A percentile compares a stretch with the other conserved stretches of the same genome.
Evolutionary conservation across 116 monocot species (phyloP).

Genomic region (Papilionanthe hybrid): DNA sequence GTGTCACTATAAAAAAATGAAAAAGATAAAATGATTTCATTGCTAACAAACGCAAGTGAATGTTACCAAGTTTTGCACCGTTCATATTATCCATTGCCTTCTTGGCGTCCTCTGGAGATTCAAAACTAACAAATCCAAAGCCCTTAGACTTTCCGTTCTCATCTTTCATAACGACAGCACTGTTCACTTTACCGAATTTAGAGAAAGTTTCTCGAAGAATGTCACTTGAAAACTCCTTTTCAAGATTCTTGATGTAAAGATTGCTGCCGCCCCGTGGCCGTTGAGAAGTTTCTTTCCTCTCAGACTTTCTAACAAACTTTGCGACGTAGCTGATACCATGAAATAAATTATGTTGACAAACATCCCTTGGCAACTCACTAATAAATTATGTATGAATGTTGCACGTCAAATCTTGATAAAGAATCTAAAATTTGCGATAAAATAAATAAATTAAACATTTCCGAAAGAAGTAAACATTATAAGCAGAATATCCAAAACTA

Average conservation of each 20-base stretch:
- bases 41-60: background rate
- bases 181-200: constrained; percentile 36
- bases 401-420: background rate
- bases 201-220: constrained; percentile 40
- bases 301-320: constrained; percentile 39
- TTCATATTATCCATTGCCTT: constrained; percentile 46
- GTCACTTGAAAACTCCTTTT: constrained; percentile 29
- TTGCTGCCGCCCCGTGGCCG: constrained; percentile 23
- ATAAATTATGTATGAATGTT: too few relatives aligned
- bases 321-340: constrained; percentile 36
- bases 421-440: background rate
- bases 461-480: background rate
- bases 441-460: background rate
- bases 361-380: background rate
- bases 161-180: constrained; percentile 45
- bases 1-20: background rate
- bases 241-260: constrained; percentile 64
- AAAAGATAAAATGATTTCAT: background rate
- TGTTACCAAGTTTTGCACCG: constrained; percentile 40
- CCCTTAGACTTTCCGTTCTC: constrained; percentile 40
- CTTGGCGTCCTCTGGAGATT: constrained; percentile 35
- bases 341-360: background rate
- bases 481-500: background rate
- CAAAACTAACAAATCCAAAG: constrained; percentile 63
- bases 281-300: constrained; percentile 9